Conservation (phyloP, 169 alveolate species). For the Cytauxzoon felis region DNA sequence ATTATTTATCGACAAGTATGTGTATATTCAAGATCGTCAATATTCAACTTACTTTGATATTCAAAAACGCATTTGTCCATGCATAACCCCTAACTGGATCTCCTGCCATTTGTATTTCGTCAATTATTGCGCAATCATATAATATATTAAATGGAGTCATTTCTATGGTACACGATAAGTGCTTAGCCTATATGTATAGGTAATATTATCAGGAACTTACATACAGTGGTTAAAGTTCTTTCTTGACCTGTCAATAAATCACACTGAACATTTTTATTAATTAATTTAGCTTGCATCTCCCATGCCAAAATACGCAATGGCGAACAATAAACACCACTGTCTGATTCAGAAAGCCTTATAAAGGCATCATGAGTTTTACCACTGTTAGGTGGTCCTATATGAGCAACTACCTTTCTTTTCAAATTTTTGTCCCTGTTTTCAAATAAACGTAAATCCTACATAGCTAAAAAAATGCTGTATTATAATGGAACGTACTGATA, state of each 20-base stretch:
- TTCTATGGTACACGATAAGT: constrained; percentile 88
- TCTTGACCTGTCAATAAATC: constrained; percentile 88
- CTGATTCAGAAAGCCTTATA: constrained; percentile 70
- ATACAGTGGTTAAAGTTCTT: constrained; percentile 26
- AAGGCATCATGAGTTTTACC: constrained; percentile 89
- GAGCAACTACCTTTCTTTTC: constrained; percentile 72
- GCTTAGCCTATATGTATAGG: constrained; percentile 65
- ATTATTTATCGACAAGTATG: too few relatives aligned
- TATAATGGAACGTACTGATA: constrained; percentile 14
- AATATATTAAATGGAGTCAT: constrained; percentile 72
- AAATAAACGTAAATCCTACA: not conserved
- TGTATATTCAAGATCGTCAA: too few relatives aligned
- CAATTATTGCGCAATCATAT: constrained; percentile 86
- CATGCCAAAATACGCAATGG: constrained; percentile 90
- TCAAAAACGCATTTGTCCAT: constrained; percentile 89
- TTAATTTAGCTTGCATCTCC: constrained; percentile 81
- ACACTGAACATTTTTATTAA: constrained; percentile 66
- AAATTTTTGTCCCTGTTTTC: not conserved
- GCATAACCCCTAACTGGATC: constrained; percentile 85
- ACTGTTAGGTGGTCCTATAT: constrained; percentile 91
- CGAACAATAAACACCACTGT: constrained; percentile 85
- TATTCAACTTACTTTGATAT: constrained; percentile 64
- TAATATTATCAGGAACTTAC: not conserved
- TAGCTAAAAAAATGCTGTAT: not conserved
- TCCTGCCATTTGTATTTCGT: constrained; percentile 87